Base-by-base conservation (phyloP, 2,329 filamentous ascomycete genomes). In the Aspergillus niger region DNA sequence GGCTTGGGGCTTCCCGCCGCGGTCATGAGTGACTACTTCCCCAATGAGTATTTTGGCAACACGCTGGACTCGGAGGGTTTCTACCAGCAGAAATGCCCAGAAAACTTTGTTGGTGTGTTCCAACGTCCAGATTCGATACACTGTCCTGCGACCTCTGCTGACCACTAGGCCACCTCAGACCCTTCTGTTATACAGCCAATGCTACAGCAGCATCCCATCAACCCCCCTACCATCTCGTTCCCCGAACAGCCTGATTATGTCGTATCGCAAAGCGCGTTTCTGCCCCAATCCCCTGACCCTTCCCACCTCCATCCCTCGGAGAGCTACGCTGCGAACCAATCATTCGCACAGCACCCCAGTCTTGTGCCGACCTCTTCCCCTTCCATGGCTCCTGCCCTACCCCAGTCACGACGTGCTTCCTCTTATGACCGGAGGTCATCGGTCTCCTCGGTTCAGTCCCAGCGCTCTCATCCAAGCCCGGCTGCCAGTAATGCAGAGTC, bases 361-460 rank as follows among this genome's bases (percentile, higher is more conserved):
- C 62, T 70, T 44, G 60, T 65, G 8, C 67, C 65, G 2, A 54
- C 43, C 1, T 67, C 85, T 13, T 91, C 89, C n/a, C 90, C 90
- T 3, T 89, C 87, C 70, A 81, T 89, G 62, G 84, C 84, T 64
- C 81, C 81, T 63, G 87, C 82, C 69, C 41, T 51, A 5, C 38
- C 62, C 5, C 81, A 85, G 65, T 82, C 82, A 44, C 88, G 86
- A 73, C 74, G 77, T 5, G 69, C 69, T 8, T 72, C 75, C 3
- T 74, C 72, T 58, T 76, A 79, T 44, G 81, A 84, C 59, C 83
- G 90, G 47, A 83, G 89, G 54, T 86, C 85, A 57, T 94, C 91
- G 52, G 82, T 90, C 63, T 85, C 85, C 22, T 93, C 91, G 15
- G 86, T 87, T 63, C 87, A 87, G 63, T 92, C 91, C 1, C 85